These are phyloP conservation scores for Candida tammaniensis DNA, from an alignment of 805 yeast genomes.

Conservation along the genomic window DNA sequence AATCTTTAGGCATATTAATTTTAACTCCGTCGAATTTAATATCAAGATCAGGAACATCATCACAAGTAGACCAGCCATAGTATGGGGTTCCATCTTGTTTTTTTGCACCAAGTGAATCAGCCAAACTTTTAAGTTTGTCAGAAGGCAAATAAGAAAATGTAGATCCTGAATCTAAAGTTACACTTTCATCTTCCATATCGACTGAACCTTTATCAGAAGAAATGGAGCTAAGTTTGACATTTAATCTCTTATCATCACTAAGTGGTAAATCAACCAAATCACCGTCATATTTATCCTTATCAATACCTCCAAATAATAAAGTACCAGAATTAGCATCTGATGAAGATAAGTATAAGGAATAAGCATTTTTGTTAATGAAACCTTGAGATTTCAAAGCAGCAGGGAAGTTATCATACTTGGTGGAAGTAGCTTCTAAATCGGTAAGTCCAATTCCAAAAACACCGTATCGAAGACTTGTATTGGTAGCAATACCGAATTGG, in stretches of 20 bases:
- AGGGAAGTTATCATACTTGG: conserved; percentile 31
- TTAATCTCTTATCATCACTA: background rate
- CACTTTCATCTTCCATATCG: no score
- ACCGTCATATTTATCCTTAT: conserved; percentile 24
- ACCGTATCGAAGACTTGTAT: conserved; percentile 6
- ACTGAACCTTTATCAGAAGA: no score
- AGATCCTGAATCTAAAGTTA: conserved; percentile 10
- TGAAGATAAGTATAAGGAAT: conserved; percentile 32
- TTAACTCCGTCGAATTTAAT: conserved; percentile 11
- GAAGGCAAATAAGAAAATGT: conserved; percentile 41
- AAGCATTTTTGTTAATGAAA: conserved; percentile 28
- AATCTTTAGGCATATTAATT: conserved; percentile 10
- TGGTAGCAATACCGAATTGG: conserved; percentile 16
- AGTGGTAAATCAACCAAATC: conserved; percentile 2
- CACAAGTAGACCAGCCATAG: conserved; percentile 7
- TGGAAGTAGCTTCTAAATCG: conserved; percentile 7
- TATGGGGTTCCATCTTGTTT: conserved; percentile 20
- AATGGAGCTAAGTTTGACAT: conserved; percentile 2
- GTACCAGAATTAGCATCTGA: conserved; percentile 19
- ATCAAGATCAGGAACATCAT: conserved; percentile 5
- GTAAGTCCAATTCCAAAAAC: conserved; percentile 16
- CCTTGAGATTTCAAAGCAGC: conserved; percentile 29
- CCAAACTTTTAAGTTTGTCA: conserved; percentile 29
- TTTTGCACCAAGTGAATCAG: conserved; percentile 36
- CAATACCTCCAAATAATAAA: conserved; percentile 32